A percentile compares a stretch with the other conserved stretches of the same genome.
phyloP scores from a whole-genome alignment of 768 basidiomycete species.

The Lyophyllum shimeji region DNA sequence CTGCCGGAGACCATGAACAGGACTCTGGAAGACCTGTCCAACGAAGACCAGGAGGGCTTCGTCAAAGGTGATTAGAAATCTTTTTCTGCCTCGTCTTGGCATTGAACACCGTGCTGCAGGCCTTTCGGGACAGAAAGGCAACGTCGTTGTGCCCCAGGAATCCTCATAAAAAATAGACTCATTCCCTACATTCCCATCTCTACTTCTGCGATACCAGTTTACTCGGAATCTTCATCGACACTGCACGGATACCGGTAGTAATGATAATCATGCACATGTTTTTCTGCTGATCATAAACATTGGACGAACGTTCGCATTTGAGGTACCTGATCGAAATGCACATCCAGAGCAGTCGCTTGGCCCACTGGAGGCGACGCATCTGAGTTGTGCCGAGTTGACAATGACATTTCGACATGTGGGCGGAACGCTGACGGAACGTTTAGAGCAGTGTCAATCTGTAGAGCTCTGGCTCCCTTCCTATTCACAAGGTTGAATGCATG shows the following conservation, averaged over 20 bases:
- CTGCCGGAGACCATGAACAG: slow-evolving; percentile 75
- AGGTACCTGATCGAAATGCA: background rate
- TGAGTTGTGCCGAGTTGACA: too few relatives aligned
- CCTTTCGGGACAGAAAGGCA: background rate
- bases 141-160: background rate
- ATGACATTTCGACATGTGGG: background rate
- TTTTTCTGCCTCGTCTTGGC: background rate
- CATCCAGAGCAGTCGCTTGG: too few relatives aligned
- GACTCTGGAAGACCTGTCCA: slow-evolving; percentile 71
- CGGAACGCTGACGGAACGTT: background rate
- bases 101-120: background rate
- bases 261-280: background rate
- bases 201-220: background rate
- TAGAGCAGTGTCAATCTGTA: background rate
- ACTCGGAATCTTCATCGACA: background rate
- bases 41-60: slow-evolving; percentile 67
- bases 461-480: background rate
- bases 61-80: slow-evolving; percentile 30
- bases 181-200: background rate
- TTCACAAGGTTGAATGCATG: background rate
- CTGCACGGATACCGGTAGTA: background rate
- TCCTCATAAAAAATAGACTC: background rate
- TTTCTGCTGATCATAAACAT: background rate
- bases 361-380: too few relatives aligned
- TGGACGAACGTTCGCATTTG: background rate